phyloP scores from a whole-genome alignment of 2,329 filamentous ascomycete species.

The Colletotrichum limetticola region DNA sequence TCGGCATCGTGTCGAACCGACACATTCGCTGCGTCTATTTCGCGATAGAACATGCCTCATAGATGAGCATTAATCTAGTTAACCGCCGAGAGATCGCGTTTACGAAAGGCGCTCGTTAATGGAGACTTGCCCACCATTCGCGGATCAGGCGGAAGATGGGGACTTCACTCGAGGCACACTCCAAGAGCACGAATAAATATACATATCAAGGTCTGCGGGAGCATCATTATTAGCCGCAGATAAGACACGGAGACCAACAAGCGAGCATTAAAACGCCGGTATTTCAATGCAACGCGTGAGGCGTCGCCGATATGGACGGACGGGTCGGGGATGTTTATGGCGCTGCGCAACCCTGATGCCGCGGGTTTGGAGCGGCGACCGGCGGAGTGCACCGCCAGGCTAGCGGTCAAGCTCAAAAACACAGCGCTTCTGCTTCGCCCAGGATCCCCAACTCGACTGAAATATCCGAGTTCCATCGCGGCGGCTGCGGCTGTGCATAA shows the following conservation, averaged over 20 bases:
- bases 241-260: neutral
- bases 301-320: neutral
- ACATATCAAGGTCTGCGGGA: neutral
- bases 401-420: neutral
- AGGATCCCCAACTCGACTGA: constrained; percentile 7
- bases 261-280: neutral
- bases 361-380: constrained; percentile 18
- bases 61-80: neutral
- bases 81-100: neutral
- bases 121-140: neutral
- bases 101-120: neutral
- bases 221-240: neutral
- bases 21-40: neutral
- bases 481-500: constrained; percentile 33
- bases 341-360: constrained; percentile 26
- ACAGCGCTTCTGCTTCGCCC: neutral
- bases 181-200: neutral
- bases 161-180: neutral
- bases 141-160: neutral
- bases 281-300: neutral
- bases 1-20: neutral
- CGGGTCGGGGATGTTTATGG: constrained; percentile 4
- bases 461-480: constrained; percentile 10
- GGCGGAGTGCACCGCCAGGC: constrained; percentile 26
- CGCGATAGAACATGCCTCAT: neutral